phyloP scores from a whole-genome alignment of 495 filamentous ascomycete species.

The Penicillium turbatum region DNA sequence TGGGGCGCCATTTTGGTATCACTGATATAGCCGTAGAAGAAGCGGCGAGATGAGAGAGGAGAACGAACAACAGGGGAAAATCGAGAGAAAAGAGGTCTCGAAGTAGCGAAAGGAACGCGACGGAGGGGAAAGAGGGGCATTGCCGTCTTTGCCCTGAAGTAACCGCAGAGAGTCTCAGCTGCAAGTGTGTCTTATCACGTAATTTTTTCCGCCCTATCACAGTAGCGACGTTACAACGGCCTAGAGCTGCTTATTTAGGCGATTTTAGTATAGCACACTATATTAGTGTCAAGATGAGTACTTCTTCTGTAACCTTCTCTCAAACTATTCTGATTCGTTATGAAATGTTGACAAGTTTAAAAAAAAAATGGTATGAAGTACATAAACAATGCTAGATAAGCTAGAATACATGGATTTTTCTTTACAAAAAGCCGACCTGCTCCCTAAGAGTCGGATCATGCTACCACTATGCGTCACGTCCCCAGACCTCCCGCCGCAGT shows the following conservation, averaged over 20 bases:
- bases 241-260: neutral
- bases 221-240: constrained; percentile 7
- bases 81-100: constrained; percentile 17
- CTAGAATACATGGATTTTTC: constrained; percentile 20
- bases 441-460: neutral
- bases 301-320: no score
- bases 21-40: constrained; percentile 44
- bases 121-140: constrained; percentile 45
- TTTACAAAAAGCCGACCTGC: constrained; percentile 7
- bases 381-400: constrained; percentile 11
- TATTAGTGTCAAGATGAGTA: no score
- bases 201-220: constrained; percentile 23
- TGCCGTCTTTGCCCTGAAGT: constrained; percentile 10
- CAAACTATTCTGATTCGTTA: no score
- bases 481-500: constrained; percentile 60
- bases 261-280: neutral
- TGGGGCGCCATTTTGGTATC: constrained; percentile 73
- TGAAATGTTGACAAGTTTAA: no score
- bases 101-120: constrained; percentile 30
- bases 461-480: constrained; percentile 39
- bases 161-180: constrained; percentile 8
- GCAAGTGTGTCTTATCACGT: constrained; percentile 26
- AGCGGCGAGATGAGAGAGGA: constrained; percentile 27
- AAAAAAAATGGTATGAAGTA: constrained; percentile 6
- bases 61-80: constrained; percentile 12